phyloP scores from a whole-genome alignment of 768 basidiomycete species.

The Pisolithus sp. region DNA sequence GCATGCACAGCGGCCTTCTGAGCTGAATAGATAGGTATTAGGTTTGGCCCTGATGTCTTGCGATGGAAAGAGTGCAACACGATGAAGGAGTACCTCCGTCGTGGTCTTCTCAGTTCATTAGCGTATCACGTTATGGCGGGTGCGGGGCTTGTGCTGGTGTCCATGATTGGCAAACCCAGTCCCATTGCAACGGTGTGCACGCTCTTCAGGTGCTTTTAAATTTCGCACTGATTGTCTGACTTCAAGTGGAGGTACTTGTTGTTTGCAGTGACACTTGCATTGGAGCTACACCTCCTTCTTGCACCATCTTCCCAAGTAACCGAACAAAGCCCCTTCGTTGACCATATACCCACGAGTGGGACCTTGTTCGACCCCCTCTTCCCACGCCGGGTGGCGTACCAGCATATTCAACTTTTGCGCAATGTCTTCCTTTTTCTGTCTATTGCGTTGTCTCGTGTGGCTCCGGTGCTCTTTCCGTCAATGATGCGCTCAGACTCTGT shows the following conservation, averaged over 20 bases:
- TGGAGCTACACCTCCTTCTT: conserved; percentile 62
- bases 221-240: conserved; percentile 2
- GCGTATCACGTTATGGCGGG: conserved; percentile 64
- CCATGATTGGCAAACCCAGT: conserved; percentile 52
- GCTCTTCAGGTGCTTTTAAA: background rate
- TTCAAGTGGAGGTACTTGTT: conserved; percentile 74
- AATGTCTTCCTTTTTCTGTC: conserved; percentile 71
- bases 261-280: conserved; percentile 53
- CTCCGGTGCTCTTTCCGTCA: conserved; percentile 56
- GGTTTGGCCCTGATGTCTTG: conserved; percentile 73
- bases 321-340: conserved; percentile 20
- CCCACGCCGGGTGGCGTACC: conserved; percentile 63
- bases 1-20: background rate
- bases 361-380: conserved; percentile 39
- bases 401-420: conserved; percentile 73
- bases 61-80: conserved; percentile 66
- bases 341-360: conserved; percentile 8
- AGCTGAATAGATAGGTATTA: conserved; percentile 21
- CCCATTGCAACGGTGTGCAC: conserved; percentile 59
- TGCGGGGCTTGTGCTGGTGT: conserved; percentile 53
- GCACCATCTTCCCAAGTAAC: conserved; percentile 38
- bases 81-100: conserved; percentile 58
- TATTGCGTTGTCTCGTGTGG: conserved; percentile 64
- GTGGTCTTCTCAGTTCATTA: conserved; percentile 54
- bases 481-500: conserved; percentile 22